phyloP scores from a whole-genome alignment of 768 basidiomycete species.

The Termitomyces sp. region DNA sequence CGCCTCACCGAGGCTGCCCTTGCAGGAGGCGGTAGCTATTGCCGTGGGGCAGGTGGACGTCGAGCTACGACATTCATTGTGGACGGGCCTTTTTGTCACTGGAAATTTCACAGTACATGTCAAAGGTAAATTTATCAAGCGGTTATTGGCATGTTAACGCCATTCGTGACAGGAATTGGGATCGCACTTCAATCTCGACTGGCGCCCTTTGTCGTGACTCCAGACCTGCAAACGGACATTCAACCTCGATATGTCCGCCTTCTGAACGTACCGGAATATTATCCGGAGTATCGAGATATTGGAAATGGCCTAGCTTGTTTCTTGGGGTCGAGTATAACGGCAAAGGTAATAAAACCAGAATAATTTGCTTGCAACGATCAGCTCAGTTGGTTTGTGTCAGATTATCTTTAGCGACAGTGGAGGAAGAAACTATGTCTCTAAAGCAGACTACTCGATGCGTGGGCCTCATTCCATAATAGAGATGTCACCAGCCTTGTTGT shows the following conservation, averaged over 20 bases:
- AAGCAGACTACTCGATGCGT: constrained; percentile 66
- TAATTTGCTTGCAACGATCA: not conserved
- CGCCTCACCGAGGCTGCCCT: constrained; percentile 31
- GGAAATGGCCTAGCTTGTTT: constrained; percentile 81
- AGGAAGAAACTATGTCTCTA: constrained; percentile 71
- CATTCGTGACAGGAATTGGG: constrained; percentile 45
- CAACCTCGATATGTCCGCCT: constrained; percentile 64
- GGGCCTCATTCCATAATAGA: constrained; percentile 76
- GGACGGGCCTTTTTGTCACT: constrained; percentile 77
- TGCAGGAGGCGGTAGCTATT: constrained; percentile 66
- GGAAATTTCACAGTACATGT: constrained; percentile 70
- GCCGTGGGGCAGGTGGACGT: constrained; percentile 58
- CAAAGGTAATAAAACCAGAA: constrained; percentile 55
- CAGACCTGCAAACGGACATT: constrained; percentile 65
- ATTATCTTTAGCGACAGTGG: constrained; percentile 68
- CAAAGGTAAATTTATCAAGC: constrained; percentile 45
- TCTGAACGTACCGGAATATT: constrained; percentile 80
- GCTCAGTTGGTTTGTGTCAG: constrained; percentile 28
- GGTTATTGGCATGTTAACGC: not conserved
- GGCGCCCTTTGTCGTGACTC: constrained; percentile 51
- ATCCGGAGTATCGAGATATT: constrained; percentile 83
- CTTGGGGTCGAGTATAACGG: constrained; percentile 78
- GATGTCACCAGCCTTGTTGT: constrained; percentile 71
- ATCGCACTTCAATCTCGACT: constrained; percentile 70
- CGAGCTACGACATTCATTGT: constrained; percentile 65